phyloP scores from a whole-genome alignment of 2,329 filamentous ascomycete species.

The Xylaria polymorpha region DNA sequence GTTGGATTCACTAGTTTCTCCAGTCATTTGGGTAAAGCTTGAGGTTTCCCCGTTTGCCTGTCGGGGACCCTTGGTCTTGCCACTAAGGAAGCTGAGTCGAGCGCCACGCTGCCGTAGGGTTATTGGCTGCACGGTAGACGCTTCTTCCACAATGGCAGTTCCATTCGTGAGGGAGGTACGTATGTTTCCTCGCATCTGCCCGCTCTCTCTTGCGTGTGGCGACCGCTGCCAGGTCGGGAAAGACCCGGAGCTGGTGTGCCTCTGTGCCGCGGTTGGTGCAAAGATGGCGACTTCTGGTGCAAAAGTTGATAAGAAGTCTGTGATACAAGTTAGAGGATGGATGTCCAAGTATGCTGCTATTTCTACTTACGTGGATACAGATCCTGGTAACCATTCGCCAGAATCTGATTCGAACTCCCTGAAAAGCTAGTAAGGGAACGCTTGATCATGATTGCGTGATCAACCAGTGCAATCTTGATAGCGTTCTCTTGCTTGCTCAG shows the following conservation, averaged over 20 bases:
- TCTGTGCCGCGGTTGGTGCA: slow-evolving; percentile 60
- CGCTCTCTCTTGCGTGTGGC: slow-evolving; percentile 49
- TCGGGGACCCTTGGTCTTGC: slow-evolving; percentile 60
- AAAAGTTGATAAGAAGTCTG: slow-evolving; percentile 72
- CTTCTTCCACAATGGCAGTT: slow-evolving; percentile 59
- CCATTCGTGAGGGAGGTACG: slow-evolving; percentile 42
- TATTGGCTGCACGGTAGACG: slow-evolving; percentile 63
- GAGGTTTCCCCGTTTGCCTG: slow-evolving; percentile 45
- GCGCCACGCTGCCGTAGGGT: slow-evolving; percentile 63
- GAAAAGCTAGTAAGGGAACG: slow-evolving; percentile 79
- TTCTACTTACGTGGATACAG: slow-evolving; percentile 70
- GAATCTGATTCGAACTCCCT: slow-evolving; percentile 70
- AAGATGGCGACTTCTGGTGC: slow-evolving; percentile 74
- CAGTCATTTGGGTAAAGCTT: slow-evolving; percentile 46
- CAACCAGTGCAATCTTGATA: slow-evolving; percentile 85
- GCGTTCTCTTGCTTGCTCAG: slow-evolving; percentile 76
- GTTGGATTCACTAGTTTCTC: slow-evolving; percentile 47
- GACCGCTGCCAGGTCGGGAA: slow-evolving; percentile 56
- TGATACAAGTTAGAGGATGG: slow-evolving; percentile 34
- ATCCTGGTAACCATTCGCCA: slow-evolving; percentile 67
- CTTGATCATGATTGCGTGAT: slow-evolving; percentile 89
- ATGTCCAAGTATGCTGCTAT: not conserved
- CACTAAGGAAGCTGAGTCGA: slow-evolving; percentile 68
- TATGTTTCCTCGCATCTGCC: slow-evolving; percentile 40
- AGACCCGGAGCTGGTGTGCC: slow-evolving; percentile 55